A percentile compares a stretch with the other conserved stretches of the same genome.
These are phyloP conservation scores for Niebla homalea DNA, from an alignment of 495 filamentous ascomycete genomes.

Conservation along the genomic window DNA sequence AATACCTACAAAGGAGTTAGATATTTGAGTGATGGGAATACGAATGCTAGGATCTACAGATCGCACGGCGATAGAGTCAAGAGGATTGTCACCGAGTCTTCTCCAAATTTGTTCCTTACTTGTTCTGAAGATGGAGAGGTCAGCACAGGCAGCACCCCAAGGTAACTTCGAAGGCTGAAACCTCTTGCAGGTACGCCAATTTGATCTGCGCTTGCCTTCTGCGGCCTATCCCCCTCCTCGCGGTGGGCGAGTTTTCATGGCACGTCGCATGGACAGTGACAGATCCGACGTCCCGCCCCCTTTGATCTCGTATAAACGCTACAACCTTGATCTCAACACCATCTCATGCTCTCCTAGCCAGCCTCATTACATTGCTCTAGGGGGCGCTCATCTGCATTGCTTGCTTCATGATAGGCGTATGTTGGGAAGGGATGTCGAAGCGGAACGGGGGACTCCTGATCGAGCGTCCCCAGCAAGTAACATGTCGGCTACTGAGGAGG, in stretches of 20 bases:
- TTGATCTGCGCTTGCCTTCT: slow-evolving; percentile 56
- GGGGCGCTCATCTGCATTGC: slow-evolving; percentile 58
- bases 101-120: slow-evolving; percentile 57
- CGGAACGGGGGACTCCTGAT: slow-evolving; percentile 37
- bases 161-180: slow-evolving; percentile 5
- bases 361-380: slow-evolving; percentile 65
- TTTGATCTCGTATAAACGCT: slow-evolving; percentile 57
- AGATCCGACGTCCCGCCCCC: slow-evolving; percentile 50
- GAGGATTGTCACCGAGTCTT: slow-evolving; percentile 63
- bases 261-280: slow-evolving; percentile 34
- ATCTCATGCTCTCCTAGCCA: slow-evolving; percentile 62
- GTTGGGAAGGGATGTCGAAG: slow-evolving; percentile 46
- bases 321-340: slow-evolving; percentile 56
- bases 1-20: slow-evolving; percentile 38
- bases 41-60: slow-evolving; percentile 50
- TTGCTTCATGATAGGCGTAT: slow-evolving; percentile 68
- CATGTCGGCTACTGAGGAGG: slow-evolving; percentile 33
- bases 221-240: slow-evolving; percentile 46
- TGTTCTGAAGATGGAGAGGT: slow-evolving; percentile 71
- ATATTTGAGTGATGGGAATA: slow-evolving; percentile 46
- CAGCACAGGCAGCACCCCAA: not conserved
- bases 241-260: slow-evolving; percentile 36
- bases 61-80: slow-evolving; percentile 63
- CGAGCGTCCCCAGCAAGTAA: slow-evolving; percentile 23
- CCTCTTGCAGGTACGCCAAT: slow-evolving; percentile 38